A percentile compares a stretch with the other conserved stretches of the same genome.
Conservation (phyloP, 1,284 basidiomycete genomes). For the Cryptococcus amylolentus region DNA sequence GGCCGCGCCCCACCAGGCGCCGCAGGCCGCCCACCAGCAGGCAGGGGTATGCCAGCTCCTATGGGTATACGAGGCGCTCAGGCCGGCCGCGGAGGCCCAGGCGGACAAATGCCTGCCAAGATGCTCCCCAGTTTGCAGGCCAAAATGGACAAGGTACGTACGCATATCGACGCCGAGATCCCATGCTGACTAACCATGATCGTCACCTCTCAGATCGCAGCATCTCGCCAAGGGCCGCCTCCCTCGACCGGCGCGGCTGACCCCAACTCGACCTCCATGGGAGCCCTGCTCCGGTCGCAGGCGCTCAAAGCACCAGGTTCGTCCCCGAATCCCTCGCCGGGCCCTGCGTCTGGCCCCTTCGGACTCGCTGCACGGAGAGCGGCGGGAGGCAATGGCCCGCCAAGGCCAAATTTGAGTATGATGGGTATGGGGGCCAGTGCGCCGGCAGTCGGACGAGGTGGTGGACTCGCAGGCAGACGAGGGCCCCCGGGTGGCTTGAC, state of each 20-base stretch:
- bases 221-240: slow-evolving; percentile 26
- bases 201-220: slow-evolving; percentile 19
- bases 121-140: slow-evolving; percentile 84
- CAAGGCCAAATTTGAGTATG: slow-evolving; percentile 33
- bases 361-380: slow-evolving; percentile 44
- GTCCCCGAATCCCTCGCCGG: slow-evolving; percentile 14
- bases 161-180: background rate
- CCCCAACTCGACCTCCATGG: slow-evolving; percentile 43
- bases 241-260: slow-evolving; percentile 21
- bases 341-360: slow-evolving; percentile 42
- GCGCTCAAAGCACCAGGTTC: slow-evolving; percentile 21
- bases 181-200: background rate
- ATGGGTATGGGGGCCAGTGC: slow-evolving; percentile 31
- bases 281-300: slow-evolving; percentile 40
- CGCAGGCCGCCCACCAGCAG: slow-evolving; percentile 6
- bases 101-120: slow-evolving; percentile 38
- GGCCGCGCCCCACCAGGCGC: slow-evolving; percentile 6
- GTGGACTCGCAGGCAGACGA: slow-evolving; percentile 35
- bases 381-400: slow-evolving; percentile 22
- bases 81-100: slow-evolving; percentile 23
- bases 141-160: slow-evolving; percentile 69
- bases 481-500: slow-evolving; percentile 47
- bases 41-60: slow-evolving; percentile 28
- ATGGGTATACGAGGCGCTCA: slow-evolving; percentile 31
- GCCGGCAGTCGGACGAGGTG: slow-evolving; percentile 31